Evolutionary conservation across 1,139 yeast genomes (phyloP).

Genomic region (Lodderomyces margitis): DNA sequence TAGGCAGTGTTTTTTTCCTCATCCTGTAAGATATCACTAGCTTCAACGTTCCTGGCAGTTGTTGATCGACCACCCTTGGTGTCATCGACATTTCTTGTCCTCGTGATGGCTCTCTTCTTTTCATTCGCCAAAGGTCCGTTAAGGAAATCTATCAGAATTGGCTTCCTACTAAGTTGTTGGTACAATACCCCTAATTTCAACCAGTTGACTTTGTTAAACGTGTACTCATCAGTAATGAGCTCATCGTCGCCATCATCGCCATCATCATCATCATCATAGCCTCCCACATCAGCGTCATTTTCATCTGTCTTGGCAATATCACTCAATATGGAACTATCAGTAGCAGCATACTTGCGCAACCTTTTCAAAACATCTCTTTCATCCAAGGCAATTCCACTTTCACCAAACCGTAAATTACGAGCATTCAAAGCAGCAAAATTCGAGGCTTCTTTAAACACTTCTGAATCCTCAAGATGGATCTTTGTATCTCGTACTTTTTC

Average conservation of each 20-base stretch:
- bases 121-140: conserved; percentile 74
- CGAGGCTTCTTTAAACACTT: conserved; percentile 40
- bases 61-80: conserved; percentile 34
- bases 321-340: conserved; percentile 16
- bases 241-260: conserved; percentile 13
- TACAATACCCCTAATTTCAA: conserved; percentile 56
- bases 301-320: conserved; percentile 11
- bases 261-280: conserved; percentile 9
- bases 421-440: conserved; percentile 51
- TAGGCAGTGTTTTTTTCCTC: conserved; percentile 58
- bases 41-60: conserved; percentile 55
- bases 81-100: conserved; percentile 42
- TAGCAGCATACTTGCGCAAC: conserved; percentile 36
- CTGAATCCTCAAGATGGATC: conserved; percentile 33
- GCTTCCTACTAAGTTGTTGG: conserved; percentile 44
- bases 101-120: conserved; percentile 39
- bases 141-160: conserved; percentile 58
- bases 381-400: conserved; percentile 47
- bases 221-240: conserved; percentile 19
- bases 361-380: conserved; percentile 45
- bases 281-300: conserved; percentile 12
- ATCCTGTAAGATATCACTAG: conserved; percentile 48
- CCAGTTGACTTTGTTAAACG: conserved; percentile 53
- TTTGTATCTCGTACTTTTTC: conserved; percentile 27
- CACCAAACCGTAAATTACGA: conserved; percentile 55